Base-by-base conservation (phyloP, 1,139 yeast species). In the Saccharomyces hybrid region DNA sequence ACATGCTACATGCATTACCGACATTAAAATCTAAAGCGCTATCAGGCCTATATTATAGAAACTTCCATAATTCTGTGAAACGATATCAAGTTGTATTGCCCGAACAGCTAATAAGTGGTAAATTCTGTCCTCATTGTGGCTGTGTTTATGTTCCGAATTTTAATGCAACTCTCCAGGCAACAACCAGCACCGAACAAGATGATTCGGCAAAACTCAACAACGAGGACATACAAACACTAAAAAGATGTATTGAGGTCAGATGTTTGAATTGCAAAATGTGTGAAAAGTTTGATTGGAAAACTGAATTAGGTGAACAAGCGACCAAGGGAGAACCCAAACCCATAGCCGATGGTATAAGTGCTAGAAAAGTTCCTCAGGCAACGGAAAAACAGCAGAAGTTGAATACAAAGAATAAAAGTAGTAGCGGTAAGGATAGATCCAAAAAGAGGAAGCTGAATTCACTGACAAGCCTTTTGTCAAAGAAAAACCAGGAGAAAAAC, bases 51-150 rank as follows among this genome's bases (percentile, higher is more conserved):
- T 70, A 68, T 53, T 52, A 67, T 53, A 63, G 63, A 50, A 65
- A 61, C 47, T 66, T 69, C 44, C 63, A 60, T 52, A 67, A 67
- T 50, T 60, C 64, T 4, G 54, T 62, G n/a, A 68, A 67, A 55
- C 61, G 67, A 38, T 65, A 69, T 47, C 61, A 63, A 32, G 31
- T 69, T 4, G 54, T 52, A 11, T 54, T 70, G 16, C 71, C 72
- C 1, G 54, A 60, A 5, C 51, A 51, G 2, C 57, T 67, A 16
- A 53, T 54, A 12, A 66, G 64, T 3, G 48, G 55, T 1, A 77
- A 74, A 59, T 75, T 74, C 60, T 82, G 87, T 60, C 63, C 67
- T 1, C 61, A 64, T 14, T 82, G 87, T 65, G 79, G 80, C 2
- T 61, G 68, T 4, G 62, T 78, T 2, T 69, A 72, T 51, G 69